Conservation (phyloP, 225 moss, liverwort and hornwort species). For the Pleurozium schreberi region DNA sequence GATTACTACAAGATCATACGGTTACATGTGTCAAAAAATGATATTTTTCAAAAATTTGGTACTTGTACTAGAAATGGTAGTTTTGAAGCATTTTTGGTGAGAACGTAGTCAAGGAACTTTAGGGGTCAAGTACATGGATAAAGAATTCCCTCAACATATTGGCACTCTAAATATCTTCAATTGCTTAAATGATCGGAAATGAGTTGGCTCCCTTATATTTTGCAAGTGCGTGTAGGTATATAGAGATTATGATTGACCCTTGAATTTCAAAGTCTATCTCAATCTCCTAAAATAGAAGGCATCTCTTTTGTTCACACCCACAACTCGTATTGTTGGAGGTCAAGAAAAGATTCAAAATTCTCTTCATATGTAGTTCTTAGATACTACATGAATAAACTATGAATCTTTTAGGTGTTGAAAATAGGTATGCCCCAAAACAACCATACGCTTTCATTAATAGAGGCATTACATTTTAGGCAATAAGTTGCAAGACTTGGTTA, state of each 20-base stretch:
- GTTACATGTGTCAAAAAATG: too few species aligned
- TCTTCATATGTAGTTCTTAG: rapidly evolving
- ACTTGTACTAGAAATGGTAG: too few species aligned
- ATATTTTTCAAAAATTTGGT: too few species aligned
- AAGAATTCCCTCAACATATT: too few species aligned
- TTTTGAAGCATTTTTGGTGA: too few species aligned
- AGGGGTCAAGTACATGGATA: too few species aligned
- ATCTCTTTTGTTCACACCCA: rapidly evolving
- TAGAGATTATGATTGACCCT: neutral
- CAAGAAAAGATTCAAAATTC: neutral
- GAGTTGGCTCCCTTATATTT: too few species aligned
- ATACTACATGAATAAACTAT: neutral
- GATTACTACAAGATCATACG: too few species aligned
- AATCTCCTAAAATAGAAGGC: rapidly evolving
- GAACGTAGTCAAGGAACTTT: too few species aligned
- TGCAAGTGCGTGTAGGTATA: rapidly evolving
- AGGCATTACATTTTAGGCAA: neutral
- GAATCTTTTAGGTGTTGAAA: rapidly evolving
- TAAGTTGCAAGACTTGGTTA: neutral
- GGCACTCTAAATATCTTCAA: too few species aligned
- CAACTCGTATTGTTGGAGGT: rapidly evolving
- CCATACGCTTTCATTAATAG: neutral
- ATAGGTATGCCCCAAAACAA: neutral
- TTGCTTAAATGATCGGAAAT: too few species aligned
- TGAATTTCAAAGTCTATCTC: neutral